Evolutionary conservation across 805 yeast species (phyloP).

Genomic region (Yamadazyma sp.): DNA sequence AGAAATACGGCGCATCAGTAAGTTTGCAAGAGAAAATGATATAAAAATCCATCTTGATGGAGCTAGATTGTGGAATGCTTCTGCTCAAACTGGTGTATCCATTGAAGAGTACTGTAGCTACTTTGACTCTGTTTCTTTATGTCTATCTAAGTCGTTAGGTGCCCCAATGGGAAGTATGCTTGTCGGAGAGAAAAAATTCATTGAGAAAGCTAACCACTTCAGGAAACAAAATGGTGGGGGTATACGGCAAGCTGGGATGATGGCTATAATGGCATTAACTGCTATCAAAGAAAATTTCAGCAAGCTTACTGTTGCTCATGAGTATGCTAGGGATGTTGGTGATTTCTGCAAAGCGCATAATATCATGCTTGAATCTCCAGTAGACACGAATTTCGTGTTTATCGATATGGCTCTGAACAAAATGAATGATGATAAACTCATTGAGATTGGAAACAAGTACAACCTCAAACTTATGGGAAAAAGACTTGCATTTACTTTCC

Average conservation of each 20-base stretch:
- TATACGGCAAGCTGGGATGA: conserved; percentile 41
- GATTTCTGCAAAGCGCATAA: conserved; percentile 28
- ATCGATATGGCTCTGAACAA: conserved; percentile 32
- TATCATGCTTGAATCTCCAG: conserved; percentile 35
- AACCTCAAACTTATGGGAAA: conserved; percentile 65
- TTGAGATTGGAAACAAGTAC: conserved; percentile 49
- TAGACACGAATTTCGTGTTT: conserved; percentile 43
- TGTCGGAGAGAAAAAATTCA: conserved; percentile 31
- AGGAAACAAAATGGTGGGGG: conserved; percentile 47
- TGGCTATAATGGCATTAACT: conserved; percentile 40
- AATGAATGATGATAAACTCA: conserved; percentile 27
- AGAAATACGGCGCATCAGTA: conserved; percentile 37
- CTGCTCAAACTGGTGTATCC: conserved; percentile 38
- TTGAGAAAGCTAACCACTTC: conserved; percentile 45
- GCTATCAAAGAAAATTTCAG: conserved; percentile 42
- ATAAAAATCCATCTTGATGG: conserved; percentile 44
- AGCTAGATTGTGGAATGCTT: conserved; percentile 46
- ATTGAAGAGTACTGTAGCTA: conserved; percentile 39
- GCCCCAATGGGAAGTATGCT: conserved; percentile 46
- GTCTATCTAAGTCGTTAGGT: conserved; percentile 43
- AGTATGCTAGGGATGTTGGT: conserved; percentile 35
- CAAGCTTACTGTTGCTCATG: conserved; percentile 33
- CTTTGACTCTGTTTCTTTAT: conserved; percentile 44
- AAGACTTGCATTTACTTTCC: conserved; percentile 40
- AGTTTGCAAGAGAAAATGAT: conserved; percentile 33